Evolutionary conservation across 2,329 filamentous ascomycete genomes (phyloP), one percentile per base, ranked within the genome.

Genomic region (Alternaria angustiovoidea): DNA sequence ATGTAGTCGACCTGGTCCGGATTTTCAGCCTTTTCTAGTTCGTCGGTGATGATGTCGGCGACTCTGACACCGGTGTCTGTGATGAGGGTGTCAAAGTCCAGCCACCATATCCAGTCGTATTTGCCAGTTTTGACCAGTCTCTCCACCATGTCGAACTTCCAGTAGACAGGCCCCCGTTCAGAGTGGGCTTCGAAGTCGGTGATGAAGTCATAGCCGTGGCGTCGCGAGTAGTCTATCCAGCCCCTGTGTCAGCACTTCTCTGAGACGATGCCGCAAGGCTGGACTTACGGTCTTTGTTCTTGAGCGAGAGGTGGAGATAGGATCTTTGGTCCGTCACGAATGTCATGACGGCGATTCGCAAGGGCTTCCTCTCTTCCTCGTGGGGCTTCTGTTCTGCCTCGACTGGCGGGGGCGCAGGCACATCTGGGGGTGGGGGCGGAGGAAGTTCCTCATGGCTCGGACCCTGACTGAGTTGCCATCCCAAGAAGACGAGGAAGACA

Each of bases 71-170:
- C 66, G 16, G 76, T 79, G 52, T 80, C 79, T 14, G 77, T 81
- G 61, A 81, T 74, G 16, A 81, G 64, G 1, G 78, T 79, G 61
- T 81, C 79, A 43, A 79, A 79, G 62, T 81, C 79, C 9, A 80
- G 62, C 77, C 78, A 80, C 79, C 79, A 81, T 20, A 81, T 72
- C 79, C 79, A 81, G 55, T 80, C 76, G 57, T 77, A 76, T 58
- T 73, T 74, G 41, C 64, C 63, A 7, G 67, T 62, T 32, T 74
- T 73, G 62, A 79, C 70, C 16, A 78, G 62, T n/a, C 71, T 69
- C 56, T 77, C 71, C 6, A 75, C 69, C 75, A 80, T 80, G 61
- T 78, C 68, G 55, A 77, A 75, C 57, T 80, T 81, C 68, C 75
- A 77, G 64, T 71, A 80, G 26, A 74, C 69, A 7, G 52, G 12